Base-by-base conservation (phyloP, 2,329 filamentous ascomycete species). In the Diaporthe velutina region DNA sequence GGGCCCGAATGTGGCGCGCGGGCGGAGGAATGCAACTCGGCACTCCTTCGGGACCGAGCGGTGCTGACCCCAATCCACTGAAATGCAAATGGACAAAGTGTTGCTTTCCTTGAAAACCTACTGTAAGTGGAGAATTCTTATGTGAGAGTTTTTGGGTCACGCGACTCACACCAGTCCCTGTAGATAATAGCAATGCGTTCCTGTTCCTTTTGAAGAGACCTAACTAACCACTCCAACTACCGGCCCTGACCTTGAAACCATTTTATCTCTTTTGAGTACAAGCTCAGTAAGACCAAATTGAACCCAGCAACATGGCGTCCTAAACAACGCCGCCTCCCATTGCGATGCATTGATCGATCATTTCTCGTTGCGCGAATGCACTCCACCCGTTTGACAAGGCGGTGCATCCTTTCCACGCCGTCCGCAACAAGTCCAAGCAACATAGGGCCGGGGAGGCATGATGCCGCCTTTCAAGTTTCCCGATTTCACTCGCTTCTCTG, bases 31-130 rank as follows among this genome's bases (percentile, higher is more conserved):
- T 50, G 12, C 30, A 30, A 25, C 54, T 52, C 54, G 38, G 15
- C 30, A 2, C 25, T n/a, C 30, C 13, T 25, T 73, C 74, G 74
- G 71, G 74, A 75, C 74, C 71, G 71, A 71, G 30, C 71, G 25
- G 60, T 50, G 38, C 38, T 50, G 13, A 61, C 52, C 4, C 15
- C 12, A 13, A 12, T n/a, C n/a, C 13, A 22, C 50, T 45, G 38
- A 40, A 22, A 60, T 28, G 12, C 3, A 15, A 52, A 25, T n/a
- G n/a, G 22, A 13, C 30, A n/a, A 40, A 10, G 15, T n/a, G 22
- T 10, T 3, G n/a, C 19, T 60, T 25, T 25, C 4, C 3, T 40
- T 28, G 2, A 25, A 19, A 17, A 25, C 3, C 35, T 40, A 22
- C 3, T 28, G 13, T 1, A 15, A 33, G 17, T 10, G 33, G 30